Percentiles rank a stretch among this genome's conserved stretches.
Conservation (phyloP, 768 basidiomycete species). For the Agaricus blazei region DNA sequence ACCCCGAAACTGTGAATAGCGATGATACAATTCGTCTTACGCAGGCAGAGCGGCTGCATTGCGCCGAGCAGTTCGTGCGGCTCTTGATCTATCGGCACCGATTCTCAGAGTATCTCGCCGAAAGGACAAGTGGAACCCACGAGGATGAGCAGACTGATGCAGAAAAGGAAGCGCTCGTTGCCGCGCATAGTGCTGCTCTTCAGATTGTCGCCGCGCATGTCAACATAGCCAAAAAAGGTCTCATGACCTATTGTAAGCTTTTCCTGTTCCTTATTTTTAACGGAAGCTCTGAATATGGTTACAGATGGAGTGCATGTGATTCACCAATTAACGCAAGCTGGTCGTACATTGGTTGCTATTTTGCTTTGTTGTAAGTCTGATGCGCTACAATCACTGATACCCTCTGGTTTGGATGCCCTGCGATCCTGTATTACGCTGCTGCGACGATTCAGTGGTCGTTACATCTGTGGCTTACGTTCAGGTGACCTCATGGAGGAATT, state of each 20-base stretch:
- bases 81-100: slow-evolving; percentile 88
- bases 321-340: slow-evolving; percentile 91
- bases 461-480: slow-evolving; percentile 86
- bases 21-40: slow-evolving; percentile 88
- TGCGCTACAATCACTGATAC: slow-evolving; percentile 66
- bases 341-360: slow-evolving; percentile 83
- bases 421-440: slow-evolving; percentile 87
- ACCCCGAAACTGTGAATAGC: slow-evolving; percentile 75
- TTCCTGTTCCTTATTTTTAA: slow-evolving; percentile 5
- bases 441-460: slow-evolving; percentile 84
- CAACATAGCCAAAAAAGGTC: slow-evolving; percentile 78
- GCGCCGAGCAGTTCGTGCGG: slow-evolving; percentile 81
- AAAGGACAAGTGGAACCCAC: slow-evolving; percentile 48
- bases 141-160: slow-evolving; percentile 57
- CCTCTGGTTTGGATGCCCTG: slow-evolving; percentile 79
- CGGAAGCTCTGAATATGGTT: slow-evolving; percentile 8
- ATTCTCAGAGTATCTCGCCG: slow-evolving; percentile 72
- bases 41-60: slow-evolving; percentile 82
- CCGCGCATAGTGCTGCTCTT: slow-evolving; percentile 73
- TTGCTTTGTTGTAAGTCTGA: slow-evolving; percentile 87
- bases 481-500: slow-evolving; percentile 95
- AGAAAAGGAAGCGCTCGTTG: slow-evolving; percentile 74
- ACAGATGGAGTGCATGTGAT: slow-evolving; percentile 93
- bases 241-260: slow-evolving; percentile 91
- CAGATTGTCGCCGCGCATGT: slow-evolving; percentile 80